Conservation (phyloP, 805 yeast genomes). For the Teunomyces barrocoloradensis region DNA sequence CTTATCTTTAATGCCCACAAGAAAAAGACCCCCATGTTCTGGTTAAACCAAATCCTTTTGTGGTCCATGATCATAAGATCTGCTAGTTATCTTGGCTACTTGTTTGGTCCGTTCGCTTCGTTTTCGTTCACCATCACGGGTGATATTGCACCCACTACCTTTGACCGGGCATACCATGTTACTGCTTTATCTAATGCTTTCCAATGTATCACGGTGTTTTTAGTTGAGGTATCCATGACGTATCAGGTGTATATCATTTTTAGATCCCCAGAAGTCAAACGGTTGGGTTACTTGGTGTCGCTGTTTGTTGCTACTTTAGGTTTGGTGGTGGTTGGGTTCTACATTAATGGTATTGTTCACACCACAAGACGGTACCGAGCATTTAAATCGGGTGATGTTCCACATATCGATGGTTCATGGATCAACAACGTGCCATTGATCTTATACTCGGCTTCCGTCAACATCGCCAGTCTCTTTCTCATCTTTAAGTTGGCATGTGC, state of each 20-base stretch:
- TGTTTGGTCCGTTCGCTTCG: constrained; percentile 51
- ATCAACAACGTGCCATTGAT: constrained; percentile 55
- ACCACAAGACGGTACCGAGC: constrained; percentile 33
- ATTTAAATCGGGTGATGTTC: background rate
- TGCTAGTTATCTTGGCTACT: constrained; percentile 53
- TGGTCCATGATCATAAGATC: constrained; percentile 57
- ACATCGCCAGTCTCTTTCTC: constrained; percentile 59
- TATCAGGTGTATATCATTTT: constrained; percentile 75
- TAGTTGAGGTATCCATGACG: constrained; percentile 63
- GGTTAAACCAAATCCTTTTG: constrained; percentile 66
- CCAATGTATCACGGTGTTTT: constrained; percentile 55
- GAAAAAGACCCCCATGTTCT: constrained; percentile 65
- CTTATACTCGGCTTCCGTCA: constrained; percentile 66
- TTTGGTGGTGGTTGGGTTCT: constrained; percentile 55
- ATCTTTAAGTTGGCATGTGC: constrained; percentile 66
- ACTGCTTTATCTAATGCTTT: constrained; percentile 63
- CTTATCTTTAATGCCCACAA: constrained; percentile 30
- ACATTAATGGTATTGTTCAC: constrained; percentile 50
- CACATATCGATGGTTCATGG: constrained; percentile 20
- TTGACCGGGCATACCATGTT: constrained; percentile 36
- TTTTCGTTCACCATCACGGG: constrained; percentile 43
- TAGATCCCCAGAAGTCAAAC: constrained; percentile 50
- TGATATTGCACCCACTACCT: constrained; percentile 22
- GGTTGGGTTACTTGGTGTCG: constrained; percentile 40
- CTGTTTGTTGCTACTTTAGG: constrained; percentile 44